Evolutionary conservation across 257 asterid genomes (phyloP), one percentile per base, ranked within the genome.

Genomic region (Salvia splendens): DNA sequence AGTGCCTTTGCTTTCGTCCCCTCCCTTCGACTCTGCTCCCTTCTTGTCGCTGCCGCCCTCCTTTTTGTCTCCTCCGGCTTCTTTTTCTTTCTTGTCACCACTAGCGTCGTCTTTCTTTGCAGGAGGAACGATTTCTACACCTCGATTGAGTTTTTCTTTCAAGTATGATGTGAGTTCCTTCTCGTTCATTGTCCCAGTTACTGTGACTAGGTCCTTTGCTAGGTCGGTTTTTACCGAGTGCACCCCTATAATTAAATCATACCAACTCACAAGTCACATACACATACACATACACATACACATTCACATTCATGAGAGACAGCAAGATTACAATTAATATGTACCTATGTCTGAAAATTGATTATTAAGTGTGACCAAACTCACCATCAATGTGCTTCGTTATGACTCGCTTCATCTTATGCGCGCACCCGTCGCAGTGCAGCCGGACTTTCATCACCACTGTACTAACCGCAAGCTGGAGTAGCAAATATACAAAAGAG

Each of bases 351-450:
- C 49, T 36, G 12, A 5, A 20, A 36, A 52, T 40, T 8, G 50
- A 51, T 61, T 35, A 53, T 55, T 41, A 8, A 61, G 51, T 53
- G 72, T 15, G 62, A 45, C 2, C 67, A 15, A 70, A 78, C 91
- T 78, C 68, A 89, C 96, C 96, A 75, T 86, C 85, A 64, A 80
- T 67, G 55, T 87, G 77, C 73, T 83, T 86, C 0, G 10, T 33
- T 61, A 91, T 75, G 57, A 67, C 68, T 62, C 93, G 75, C 76
- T 86, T 88, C 49, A 91, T 86, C 75, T 91, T 91, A 30, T 82
- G 89, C 4, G 95, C 96, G 65, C 97, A 91, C 58, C 96, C 97
- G 58, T 91, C 95, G 45, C 97, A 91, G 72, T 91, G 97, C 68
- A 91, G 75, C 64, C 54, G 76, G 77, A 88, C 85, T 82, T 86